Base-by-base conservation (phyloP, 768 basidiomycete genomes). In the Baorangia bicolor region DNA sequence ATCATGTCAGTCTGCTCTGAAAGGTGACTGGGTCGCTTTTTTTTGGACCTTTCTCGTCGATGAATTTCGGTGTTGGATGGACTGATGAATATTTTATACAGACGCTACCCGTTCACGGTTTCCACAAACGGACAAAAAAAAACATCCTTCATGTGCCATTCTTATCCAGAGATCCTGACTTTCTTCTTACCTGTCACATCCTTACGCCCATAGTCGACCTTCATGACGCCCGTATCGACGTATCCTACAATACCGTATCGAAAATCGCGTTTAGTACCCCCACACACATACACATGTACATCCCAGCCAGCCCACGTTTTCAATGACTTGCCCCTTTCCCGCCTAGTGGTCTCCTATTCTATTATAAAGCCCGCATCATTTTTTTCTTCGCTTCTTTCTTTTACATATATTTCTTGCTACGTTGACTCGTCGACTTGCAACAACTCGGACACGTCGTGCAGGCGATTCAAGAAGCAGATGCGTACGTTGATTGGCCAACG, bases 161-260 rank as follows among this genome's bases (percentile, higher is more conserved):
- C 20, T 54, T 34, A 14, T 38, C 30, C 34, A 40, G 13, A 42
- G 23, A 27, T 27, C n/a, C 6, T 20, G 21, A 33, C 14, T 35
- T 37, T 50, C 6, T 37, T 38, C 13, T 35, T 46, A 23, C 57
- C 10, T 58, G 49, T 46, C 27, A 44, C 49, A 59, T 59, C 21
- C 47, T 58, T 35, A 58, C 43, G 31, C 31, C 41, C 18, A 30
- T 33, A 27, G 38, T 20, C 12, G 48, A 52, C 12, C 10, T 33
- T 33, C 47, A 44, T 31, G 48, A 51, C 16, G 18, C 35, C 56
- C 41, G 21, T 58, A 27, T 23, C 21, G 21, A 47, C 38, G 38
- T 40, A 51, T 39, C 53, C 39, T 56, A 57, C 40, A 43, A 39
- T 59, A 43, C 25, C 57, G 39, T 33, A 53, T 28, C 28, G 27